phyloP scores from a whole-genome alignment of 2,329 filamentous ascomycete species.

The Biscogniauxia marginata region DNA sequence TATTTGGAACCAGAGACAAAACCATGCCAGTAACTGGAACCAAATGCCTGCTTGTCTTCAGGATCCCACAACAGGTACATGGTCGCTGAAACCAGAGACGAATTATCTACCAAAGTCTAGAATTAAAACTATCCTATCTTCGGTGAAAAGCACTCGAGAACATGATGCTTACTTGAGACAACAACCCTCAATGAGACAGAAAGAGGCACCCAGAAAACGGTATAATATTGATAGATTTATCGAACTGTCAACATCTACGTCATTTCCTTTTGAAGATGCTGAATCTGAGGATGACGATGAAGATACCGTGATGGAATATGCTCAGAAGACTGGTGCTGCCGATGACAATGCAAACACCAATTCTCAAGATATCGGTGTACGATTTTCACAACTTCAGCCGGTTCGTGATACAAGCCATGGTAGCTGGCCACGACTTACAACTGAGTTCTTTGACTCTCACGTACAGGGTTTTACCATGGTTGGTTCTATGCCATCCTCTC shows the following conservation, averaged over 20 bases:
- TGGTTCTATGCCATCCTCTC: slow-evolving; percentile 14
- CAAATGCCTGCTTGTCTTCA: slow-evolving; percentile 22
- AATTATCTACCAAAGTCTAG: slow-evolving; percentile 4
- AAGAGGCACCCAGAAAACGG: neutral
- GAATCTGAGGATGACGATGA: slow-evolving; percentile 16
- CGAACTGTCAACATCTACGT: slow-evolving; percentile 11
- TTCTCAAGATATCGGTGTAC: neutral
- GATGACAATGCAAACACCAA: slow-evolving; percentile 7
- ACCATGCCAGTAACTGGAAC: slow-evolving; percentile 19
- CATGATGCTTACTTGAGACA: slow-evolving; percentile 15
- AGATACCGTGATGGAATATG: slow-evolving; percentile 4
- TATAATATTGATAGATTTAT: slow-evolving; percentile 7
- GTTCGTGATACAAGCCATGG: slow-evolving; percentile 6
- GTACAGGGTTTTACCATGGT: slow-evolving; percentile 10
- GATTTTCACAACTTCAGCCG: slow-evolving; percentile 5
- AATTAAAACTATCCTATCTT: slow-evolving; percentile 22
- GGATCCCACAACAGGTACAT: slow-evolving; percentile 25
- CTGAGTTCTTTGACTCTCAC: slow-evolving; percentile 14
- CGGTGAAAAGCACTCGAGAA: slow-evolving; percentile 17
- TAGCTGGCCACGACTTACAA: slow-evolving; percentile 12
- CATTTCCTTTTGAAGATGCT: slow-evolving; percentile 12
- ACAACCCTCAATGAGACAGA: neutral
- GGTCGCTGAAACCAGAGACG: slow-evolving; percentile 22
- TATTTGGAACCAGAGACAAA: slow-evolving; percentile 29
- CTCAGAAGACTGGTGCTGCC: slow-evolving; percentile 3